Percentiles rank a stretch among this genome's conserved stretches.
Evolutionary conservation across 208 protist species (phyloP).

Genomic region (Lotmaria passim): DNA sequence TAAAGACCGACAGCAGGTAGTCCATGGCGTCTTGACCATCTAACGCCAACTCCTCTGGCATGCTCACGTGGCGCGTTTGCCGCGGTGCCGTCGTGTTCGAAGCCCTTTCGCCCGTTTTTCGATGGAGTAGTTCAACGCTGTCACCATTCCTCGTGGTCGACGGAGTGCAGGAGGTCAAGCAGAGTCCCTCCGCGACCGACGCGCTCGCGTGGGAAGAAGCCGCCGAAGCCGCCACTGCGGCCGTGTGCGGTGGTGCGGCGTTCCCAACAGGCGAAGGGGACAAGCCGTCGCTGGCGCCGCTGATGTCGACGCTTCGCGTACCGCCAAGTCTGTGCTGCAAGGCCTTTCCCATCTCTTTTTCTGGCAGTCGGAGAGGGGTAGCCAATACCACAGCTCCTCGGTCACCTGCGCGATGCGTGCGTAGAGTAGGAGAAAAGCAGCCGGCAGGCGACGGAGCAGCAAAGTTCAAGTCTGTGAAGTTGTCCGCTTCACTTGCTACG

Average conservation of each 20-base stretch:
- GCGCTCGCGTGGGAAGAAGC: neutral
- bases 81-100: neutral
- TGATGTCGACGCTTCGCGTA: constrained; percentile 7
- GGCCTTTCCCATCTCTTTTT: neutral
- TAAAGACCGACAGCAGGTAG: constrained; percentile 41
- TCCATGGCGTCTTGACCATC: constrained; percentile 33
- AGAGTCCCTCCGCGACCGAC: neutral
- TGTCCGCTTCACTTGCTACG: neutral
- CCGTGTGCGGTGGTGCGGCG: neutral
- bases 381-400: neutral
- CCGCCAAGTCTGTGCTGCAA: neutral
- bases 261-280: neutral
- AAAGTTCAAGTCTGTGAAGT: neutral
- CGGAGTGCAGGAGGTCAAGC: neutral
- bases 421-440: neutral
- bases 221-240: neutral
- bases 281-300: neutral
- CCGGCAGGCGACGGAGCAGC: too few relatives aligned
- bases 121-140: neutral
- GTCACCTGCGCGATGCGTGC: neutral
- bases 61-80: neutral
- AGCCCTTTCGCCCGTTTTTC: neutral
- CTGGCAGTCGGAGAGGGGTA: neutral
- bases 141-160: neutral
- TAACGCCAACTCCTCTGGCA: neutral